Evolutionary conservation across 2,329 filamentous ascomycete species (phyloP).

Genomic region (Davidsoniella neocaledoniae): DNA sequence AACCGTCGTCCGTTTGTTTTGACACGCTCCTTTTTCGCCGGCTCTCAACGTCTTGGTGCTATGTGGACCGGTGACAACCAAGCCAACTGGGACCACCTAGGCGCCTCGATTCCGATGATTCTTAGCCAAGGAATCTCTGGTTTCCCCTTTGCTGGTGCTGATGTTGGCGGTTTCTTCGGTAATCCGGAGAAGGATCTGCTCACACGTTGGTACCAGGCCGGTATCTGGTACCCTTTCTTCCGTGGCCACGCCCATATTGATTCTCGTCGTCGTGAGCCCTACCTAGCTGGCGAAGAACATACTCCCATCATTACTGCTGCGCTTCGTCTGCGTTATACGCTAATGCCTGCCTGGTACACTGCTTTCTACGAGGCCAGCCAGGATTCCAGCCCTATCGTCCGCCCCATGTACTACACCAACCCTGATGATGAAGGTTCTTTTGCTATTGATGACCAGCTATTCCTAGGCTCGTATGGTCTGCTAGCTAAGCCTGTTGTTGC

Average conservation of each 20-base stretch:
- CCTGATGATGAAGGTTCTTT: slow-evolving; percentile 79
- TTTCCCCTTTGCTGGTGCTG: slow-evolving; percentile 85
- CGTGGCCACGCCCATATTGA: slow-evolving; percentile 94
- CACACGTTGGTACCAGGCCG: slow-evolving; percentile 90
- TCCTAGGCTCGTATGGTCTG: slow-evolving; percentile 72
- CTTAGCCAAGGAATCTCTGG: slow-evolving; percentile 83
- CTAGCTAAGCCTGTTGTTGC: slow-evolving; percentile 82
- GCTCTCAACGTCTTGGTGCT: slow-evolving; percentile 74
- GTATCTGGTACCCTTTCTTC: slow-evolving; percentile 97
- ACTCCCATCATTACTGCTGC: slow-evolving; percentile 74
- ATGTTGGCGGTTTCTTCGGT: slow-evolving; percentile 95
- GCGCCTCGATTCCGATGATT: slow-evolving; percentile 82
- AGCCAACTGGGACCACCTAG: slow-evolving; percentile 79
- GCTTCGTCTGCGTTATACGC: slow-evolving; percentile 70
- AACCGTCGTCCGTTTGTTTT: slow-evolving; percentile 76
- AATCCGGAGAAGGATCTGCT: slow-evolving; percentile 87
- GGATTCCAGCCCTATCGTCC: slow-evolving; percentile 71
- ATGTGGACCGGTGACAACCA: slow-evolving; percentile 99
- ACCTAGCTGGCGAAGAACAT: slow-evolving; percentile 71
- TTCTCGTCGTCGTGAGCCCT: slow-evolving; percentile 83
- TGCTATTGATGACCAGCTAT: slow-evolving; percentile 80
- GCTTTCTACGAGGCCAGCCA: slow-evolving; percentile 81
- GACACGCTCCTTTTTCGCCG: slow-evolving; percentile 82
- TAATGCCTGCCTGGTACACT: slow-evolving; percentile 91
- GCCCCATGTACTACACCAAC: slow-evolving; percentile 86